Evolutionary conservation across 768 basidiomycete genomes (phyloP), one percentile per base, ranked within the genome.

Genomic region (Lactarius sp.): DNA sequence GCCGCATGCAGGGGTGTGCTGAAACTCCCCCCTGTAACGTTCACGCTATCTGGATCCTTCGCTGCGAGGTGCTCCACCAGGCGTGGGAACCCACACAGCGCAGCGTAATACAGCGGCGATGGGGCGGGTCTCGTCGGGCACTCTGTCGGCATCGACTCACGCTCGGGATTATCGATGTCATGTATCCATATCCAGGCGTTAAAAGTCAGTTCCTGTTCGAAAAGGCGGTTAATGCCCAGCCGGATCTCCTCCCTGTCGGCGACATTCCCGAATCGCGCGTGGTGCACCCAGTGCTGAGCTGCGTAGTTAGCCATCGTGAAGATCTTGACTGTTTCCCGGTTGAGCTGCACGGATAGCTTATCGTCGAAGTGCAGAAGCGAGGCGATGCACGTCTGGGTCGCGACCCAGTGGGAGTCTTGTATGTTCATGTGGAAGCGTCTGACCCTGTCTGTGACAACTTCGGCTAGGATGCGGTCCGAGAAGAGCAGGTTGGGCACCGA

Each of bases 271-370:
- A 27, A 44, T 2, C 41, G 59, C 7, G 59, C 54, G 36, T 65
- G 63, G 8, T 33, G 22, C 2, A 65, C 13, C 63, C 59, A 60
- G n/a, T 60, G 18, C 39, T 46, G 31, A 1, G 63, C 63, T 0
- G 63, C 59, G 14, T 65, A 65, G n/a, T 60, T 33, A 22, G 49
- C 39, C 52, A 64, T 54, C 57, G 62, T 64, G 52, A 64, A 59
- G 27, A 59, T 50, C 37, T 64, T 64, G 52, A 64, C 18, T 9
- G n/a, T 34, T 4, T 64, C 58, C 37, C 58, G 58, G 20, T 59
- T 20, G 31, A 64, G 37, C 39, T 46, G 46, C 33, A 22, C 10
- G 7, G 52, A 47, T 7, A 64, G 44, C 20, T 59, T 36, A 1
- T 53, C 62, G 46, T 64, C 58, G 10, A 65, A 60, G 36, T 65